Conservation (phyloP, 192 early-diverging fungal species). For the Cetraspora pellucida region DNA sequence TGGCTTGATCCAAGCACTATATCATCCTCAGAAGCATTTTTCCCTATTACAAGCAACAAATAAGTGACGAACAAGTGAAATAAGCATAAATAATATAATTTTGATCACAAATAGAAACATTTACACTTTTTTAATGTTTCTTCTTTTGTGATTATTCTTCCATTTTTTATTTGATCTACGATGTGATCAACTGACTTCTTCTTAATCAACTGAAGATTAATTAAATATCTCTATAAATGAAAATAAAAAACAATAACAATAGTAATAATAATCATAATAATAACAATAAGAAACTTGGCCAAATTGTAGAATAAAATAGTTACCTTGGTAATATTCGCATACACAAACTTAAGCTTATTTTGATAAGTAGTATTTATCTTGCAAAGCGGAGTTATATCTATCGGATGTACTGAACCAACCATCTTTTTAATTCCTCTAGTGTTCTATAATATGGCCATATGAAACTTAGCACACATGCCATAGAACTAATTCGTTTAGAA, state of each 20-base stretch:
- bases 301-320: background rate
- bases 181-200: slow-evolving; percentile 45
- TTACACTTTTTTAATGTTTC: slow-evolving; percentile 49
- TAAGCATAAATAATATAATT: background rate
- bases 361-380: slow-evolving; percentile 29
- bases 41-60: slow-evolving; percentile 31
- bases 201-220: slow-evolving; percentile 47
- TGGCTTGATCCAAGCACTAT: slow-evolving; percentile 64
- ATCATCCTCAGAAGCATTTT: slow-evolving; percentile 60
- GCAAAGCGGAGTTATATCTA: slow-evolving; percentile 53
- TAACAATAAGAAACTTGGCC: background rate
- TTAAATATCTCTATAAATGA: slow-evolving; percentile 43
- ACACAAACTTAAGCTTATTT: slow-evolving; percentile 57
- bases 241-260: background rate
- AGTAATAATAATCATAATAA: background rate
- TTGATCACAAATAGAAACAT: background rate
- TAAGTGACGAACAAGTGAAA: background rate
- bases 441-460: slow-evolving; percentile 37
- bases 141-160: slow-evolving; percentile 48
- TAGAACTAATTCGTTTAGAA: no score
- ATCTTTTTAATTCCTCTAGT: slow-evolving; percentile 58
- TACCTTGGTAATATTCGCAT: slow-evolving; percentile 58
- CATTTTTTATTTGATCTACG: slow-evolving; percentile 46
- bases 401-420: slow-evolving; percentile 59
- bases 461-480: background rate